A percentile compares a stretch with the other conserved stretches of the same genome.
phyloP scores from a whole-genome alignment of 1,139 yeast species.

The Suhomyces wounanorum region DNA sequence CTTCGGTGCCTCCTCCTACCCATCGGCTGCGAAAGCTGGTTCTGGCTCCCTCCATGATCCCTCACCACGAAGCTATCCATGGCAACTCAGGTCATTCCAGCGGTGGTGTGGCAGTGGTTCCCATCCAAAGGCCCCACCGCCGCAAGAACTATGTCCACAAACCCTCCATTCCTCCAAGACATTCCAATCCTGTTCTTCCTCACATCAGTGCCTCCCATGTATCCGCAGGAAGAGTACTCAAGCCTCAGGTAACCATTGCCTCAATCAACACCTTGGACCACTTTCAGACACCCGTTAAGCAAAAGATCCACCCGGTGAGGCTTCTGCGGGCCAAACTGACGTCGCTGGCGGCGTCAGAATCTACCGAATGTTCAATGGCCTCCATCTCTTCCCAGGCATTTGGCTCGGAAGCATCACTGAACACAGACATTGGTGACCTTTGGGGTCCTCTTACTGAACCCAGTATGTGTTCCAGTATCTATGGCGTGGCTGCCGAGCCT shows the following conservation, averaged over 20 bases:
- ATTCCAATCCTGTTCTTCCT: background rate
- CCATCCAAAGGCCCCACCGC: background rate
- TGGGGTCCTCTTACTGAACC: background rate
- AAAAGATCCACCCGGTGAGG: background rate
- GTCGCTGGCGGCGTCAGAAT: constrained; percentile 6
- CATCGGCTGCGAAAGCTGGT: background rate
- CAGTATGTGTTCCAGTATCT: background rate
- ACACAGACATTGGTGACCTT: background rate
- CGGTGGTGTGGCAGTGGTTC: background rate
- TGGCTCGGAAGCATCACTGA: background rate
- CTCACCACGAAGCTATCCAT: background rate
- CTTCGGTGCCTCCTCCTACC: background rate
- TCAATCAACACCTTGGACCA: constrained; percentile 23
- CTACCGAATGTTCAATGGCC: background rate
- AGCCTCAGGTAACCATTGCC: constrained; percentile 30
- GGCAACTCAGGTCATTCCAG: no score
- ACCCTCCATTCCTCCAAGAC: background rate
- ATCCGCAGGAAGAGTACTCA: constrained; percentile 10
- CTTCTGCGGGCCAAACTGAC: constrained; percentile 12
- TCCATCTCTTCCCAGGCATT: constrained; percentile 1
- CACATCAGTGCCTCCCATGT: background rate
- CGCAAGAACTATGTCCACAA: constrained; percentile 1
- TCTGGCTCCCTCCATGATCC: background rate
- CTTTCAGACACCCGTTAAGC: constrained; percentile 5
- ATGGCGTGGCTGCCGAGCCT: background rate